Evolutionary conservation across 2,329 filamentous ascomycete species (phyloP), one percentile per base, ranked within the genome.

Genomic region (Bipolaris cookei): DNA sequence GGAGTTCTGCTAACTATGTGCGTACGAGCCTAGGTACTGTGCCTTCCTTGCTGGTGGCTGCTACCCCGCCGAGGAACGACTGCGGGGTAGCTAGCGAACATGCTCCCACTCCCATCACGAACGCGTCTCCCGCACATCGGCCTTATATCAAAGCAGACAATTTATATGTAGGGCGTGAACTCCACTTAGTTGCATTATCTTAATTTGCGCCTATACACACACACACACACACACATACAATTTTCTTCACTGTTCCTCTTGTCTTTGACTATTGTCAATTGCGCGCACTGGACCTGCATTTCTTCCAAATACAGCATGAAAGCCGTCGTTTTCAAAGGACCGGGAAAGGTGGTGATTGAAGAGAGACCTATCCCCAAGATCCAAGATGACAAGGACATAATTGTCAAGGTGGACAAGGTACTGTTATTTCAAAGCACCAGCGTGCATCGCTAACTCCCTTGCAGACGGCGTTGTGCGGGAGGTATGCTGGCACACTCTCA

Each of bases 311-410:
- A 63, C 21, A 71, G 85, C 0, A 97, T 97, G 93, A 90, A 90
- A 76, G 92, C 92, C 28, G 91, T 97, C 28, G 85, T 97, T 52
- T 96, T 97, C 79, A 88, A 94, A 61, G 91, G 89, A 2, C 89
- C 90, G 3, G 83, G 85, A 69, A 87, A 90, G 70, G 83, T 96
- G 52, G 88, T 84, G 0, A 78, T 97, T 53, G 89, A 96, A 78
- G 86, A 95, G 58, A 84, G 91, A 18, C 92, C 92, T 0, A 83
- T 94, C 11, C 93, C 93, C 1, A 84, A 86, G 64, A 83, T 97
- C 62, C 82, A 88, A 66, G 82, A 90, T 57, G 82, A 86, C 5
- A 84, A 83, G 54, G 93, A 97, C 73, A 85, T 94, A 56, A 88
- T 97, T 64, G 86, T 97, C 70, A 93, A 91, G 75, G 91, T 96